These are phyloP conservation scores for Arthrobotrys musiformis DNA, from an alignment of 2,329 filamentous ascomycete species.

Conservation along the genomic window DNA sequence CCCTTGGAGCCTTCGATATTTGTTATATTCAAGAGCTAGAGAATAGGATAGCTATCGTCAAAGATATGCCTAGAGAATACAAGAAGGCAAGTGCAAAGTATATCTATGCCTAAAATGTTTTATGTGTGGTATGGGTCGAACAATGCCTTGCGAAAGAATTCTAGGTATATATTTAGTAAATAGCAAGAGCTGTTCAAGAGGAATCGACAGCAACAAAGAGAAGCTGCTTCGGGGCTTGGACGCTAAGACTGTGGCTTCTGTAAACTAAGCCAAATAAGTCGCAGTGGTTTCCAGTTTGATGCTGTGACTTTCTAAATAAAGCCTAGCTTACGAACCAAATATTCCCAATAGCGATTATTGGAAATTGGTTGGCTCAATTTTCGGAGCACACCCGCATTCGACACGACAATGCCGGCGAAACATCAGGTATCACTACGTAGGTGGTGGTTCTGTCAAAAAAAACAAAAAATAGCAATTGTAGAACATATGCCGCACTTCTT, in stretches of 20 bases:
- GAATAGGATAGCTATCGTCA: not conserved
- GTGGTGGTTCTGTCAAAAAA: not conserved
- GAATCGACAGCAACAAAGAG: not conserved
- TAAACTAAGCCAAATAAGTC: conserved; percentile 23
- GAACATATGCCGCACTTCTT: not conserved
- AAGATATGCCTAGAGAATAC: not conserved
- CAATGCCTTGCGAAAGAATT: not conserved
- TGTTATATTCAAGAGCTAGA: not conserved
- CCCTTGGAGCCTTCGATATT: conserved; percentile 10
- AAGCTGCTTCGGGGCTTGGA: conserved; percentile 23
- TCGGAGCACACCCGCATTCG: not conserved
- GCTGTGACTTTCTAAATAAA: not conserved
- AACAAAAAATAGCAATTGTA: too few relatives aligned
- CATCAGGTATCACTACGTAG: not conserved
- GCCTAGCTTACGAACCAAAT: not conserved
- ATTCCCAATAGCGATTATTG: conserved; percentile 7
- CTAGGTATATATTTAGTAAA: not conserved
- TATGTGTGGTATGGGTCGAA: not conserved
- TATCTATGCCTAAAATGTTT: not conserved
- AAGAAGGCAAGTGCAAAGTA: not conserved
- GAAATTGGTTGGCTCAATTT: not conserved
- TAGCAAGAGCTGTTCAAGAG: not conserved
- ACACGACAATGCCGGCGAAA: not conserved
- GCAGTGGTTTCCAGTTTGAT: conserved; percentile 12
- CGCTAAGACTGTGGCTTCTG: conserved; percentile 10